Evolutionary conservation across 495 filamentous ascomycete species (phyloP).

Genomic region (Podospora australis): DNA sequence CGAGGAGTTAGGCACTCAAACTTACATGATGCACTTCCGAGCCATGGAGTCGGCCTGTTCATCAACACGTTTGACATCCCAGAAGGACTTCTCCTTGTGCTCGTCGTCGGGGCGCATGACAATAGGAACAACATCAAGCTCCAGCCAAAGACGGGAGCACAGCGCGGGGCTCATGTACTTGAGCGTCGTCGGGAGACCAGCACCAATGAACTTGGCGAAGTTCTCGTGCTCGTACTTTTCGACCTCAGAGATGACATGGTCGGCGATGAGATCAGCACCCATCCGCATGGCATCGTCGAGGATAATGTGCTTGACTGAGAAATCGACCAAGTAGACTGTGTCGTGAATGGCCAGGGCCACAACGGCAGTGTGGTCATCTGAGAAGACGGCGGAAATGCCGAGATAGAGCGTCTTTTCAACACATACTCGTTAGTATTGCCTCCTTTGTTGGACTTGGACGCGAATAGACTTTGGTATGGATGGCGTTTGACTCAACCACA

Average conservation of each 20-base stretch:
- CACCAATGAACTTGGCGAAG: slow-evolving; percentile 61
- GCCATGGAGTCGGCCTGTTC: slow-evolving; percentile 85
- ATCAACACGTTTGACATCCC: slow-evolving; percentile 56
- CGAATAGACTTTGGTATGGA: too few species aligned
- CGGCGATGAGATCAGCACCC: slow-evolving; percentile 41
- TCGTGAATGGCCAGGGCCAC: slow-evolving; percentile 70
- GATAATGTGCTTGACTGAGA: slow-evolving; percentile 52
- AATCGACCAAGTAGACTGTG: slow-evolving; percentile 72
- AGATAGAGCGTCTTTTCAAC: slow-evolving; percentile 53
- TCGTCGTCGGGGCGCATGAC: slow-evolving; percentile 43
- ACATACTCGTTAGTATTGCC: slow-evolving; percentile 18
- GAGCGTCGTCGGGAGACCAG: slow-evolving; percentile 49
- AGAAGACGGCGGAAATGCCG: slow-evolving; percentile 52
- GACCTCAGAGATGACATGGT: slow-evolving; percentile 49
- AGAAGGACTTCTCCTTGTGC: slow-evolving; percentile 39
- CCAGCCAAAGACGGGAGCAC: slow-evolving; percentile 69
- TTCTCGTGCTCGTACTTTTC: slow-evolving; percentile 54
- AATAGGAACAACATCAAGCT: slow-evolving; percentile 71
- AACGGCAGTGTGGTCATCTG: slow-evolving; percentile 43
- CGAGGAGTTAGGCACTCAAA: neutral
- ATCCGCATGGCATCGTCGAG: slow-evolving; percentile 29
- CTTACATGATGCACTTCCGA: slow-evolving; percentile 67
- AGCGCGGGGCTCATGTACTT: slow-evolving; percentile 51
- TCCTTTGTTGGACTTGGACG: too few species aligned
- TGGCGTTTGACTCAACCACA: neutral